A percentile compares a stretch with the other conserved stretches of the same genome.
phyloP scores from a whole-genome alignment of 257 asterid genomes.

The Solanum corneliomulleri region DNA sequence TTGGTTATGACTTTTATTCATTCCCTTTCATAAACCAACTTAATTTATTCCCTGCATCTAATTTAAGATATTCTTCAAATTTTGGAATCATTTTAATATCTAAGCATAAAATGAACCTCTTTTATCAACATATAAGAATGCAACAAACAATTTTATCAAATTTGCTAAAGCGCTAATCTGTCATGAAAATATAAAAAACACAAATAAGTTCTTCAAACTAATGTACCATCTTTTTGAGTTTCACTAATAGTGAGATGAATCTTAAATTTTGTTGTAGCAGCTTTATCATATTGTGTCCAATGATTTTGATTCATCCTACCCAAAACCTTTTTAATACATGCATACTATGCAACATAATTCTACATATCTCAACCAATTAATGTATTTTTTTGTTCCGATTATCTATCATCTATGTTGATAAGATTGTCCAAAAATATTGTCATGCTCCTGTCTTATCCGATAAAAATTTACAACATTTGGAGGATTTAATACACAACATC shows the following conservation, averaged over 20 bases:
- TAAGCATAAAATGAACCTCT: neutral
- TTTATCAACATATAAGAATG: too few relatives aligned
- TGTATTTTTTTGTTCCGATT: too few relatives aligned
- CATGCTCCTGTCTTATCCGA: neutral
- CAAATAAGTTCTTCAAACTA: neutral
- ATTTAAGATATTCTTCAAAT: neutral
- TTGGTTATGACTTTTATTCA: neutral
- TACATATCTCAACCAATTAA: neutral
- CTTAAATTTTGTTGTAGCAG: neutral
- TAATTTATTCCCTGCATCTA: neutral
- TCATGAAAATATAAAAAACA: neutral
- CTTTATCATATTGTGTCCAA: neutral
- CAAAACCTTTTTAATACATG: too few relatives aligned
- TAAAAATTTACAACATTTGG: too few relatives aligned
- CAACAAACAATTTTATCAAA: too few relatives aligned
- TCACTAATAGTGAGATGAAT: neutral
- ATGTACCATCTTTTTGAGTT: neutral
- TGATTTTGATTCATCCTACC: too few relatives aligned
- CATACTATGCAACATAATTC: neutral
- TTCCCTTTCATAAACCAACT: neutral
- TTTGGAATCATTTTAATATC: neutral
- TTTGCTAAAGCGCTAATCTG: neutral
- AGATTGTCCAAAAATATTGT: too few relatives aligned
- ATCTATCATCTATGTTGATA: neutral
- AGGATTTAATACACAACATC: neutral